These are phyloP conservation scores for Phoma sp. DNA, from an alignment of 2,329 filamentous ascomycete species.

Conservation along the genomic window DNA sequence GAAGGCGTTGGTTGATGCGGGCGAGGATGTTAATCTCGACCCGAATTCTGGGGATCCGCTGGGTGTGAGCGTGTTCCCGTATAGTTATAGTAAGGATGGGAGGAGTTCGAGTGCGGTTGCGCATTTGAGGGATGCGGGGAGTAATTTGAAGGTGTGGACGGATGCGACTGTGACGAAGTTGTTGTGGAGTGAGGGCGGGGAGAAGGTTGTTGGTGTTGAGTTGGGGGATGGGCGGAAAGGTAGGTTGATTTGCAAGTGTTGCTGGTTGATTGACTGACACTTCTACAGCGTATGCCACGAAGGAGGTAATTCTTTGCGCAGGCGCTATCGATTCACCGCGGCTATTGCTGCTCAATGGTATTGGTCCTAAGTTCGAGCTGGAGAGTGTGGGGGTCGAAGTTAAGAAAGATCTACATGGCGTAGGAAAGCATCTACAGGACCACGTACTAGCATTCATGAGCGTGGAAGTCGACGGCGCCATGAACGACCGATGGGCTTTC, in stretches of 20 bases:
- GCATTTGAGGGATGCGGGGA: constrained; percentile 50
- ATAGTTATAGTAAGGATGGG: constrained; percentile 49
- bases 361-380: constrained; percentile 55
- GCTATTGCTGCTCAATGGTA: constrained; percentile 58
- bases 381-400: constrained; percentile 52
- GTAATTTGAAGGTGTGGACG: constrained; percentile 63
- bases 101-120: constrained; percentile 44
- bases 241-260: too few species aligned
- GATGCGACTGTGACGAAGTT: constrained; percentile 53
- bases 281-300: constrained; percentile 18
- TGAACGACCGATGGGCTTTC: constrained; percentile 53
- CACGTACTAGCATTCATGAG: constrained; percentile 56
- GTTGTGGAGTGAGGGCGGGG: constrained; percentile 31
- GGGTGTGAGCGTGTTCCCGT: constrained; percentile 39
- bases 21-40: constrained; percentile 65
- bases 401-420: constrained; percentile 49
- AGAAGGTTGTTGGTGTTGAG: constrained; percentile 38
- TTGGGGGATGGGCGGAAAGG: constrained; percentile 39
- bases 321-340: constrained; percentile 47
- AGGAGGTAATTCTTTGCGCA: constrained; percentile 45
- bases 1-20: constrained; percentile 63
- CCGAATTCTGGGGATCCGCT: constrained; percentile 49
- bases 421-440: constrained; percentile 57
- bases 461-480: constrained; percentile 49
- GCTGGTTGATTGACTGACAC: neutral